Evolutionary conservation across 306 rosid species (phyloP), one percentile per base, ranked within the genome.

Genomic region (Cyclanthera cordifolia): DNA sequence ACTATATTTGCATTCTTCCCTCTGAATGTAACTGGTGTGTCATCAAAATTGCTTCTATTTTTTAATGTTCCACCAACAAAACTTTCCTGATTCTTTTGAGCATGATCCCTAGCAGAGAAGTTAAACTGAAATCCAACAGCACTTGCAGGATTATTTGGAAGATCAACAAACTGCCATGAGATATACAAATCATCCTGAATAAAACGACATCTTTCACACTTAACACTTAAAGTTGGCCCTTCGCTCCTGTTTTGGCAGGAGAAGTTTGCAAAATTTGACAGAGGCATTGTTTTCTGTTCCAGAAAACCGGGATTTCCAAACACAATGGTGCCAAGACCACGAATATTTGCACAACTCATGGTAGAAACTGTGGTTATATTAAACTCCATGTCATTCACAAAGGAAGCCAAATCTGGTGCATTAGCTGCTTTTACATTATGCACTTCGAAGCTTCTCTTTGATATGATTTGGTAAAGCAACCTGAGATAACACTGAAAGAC

Each of bases 111-210:
- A 70, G 97, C 61, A 52, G 88, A 67, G 54, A 94, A 87, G 76
- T 81, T 81, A 85, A 94, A 94, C 79, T 86, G 86, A 71, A 88
- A 94, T 72, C 99, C 99, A 64, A 88, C 99, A n/a, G 97, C 95
- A 52, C 85, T 64, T 32, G 95, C 99, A 45, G 99, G 99, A 80
- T 37, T 81, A 71, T 81, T 78, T 20, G 95, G 96, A 69, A 94
- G 86, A 85, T 94, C 99, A 76, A 83, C 71, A 61, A 81, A 94
- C 50, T 79, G 84, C 99, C 97, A 94, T 6, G 99, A 94, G 71
- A 94, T 81, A 79, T 82, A 90, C 83, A 90, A 61, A 67, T 73
- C 80, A 77, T 94, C 99, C 72, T 54, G 78, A 72, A 79, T 48
- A 48, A 85, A 80, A 47, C 70, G 81, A 82, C 99, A 94, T 43